phyloP scores from a whole-genome alignment of 805 yeast species.

The Pichia occidentalis region DNA sequence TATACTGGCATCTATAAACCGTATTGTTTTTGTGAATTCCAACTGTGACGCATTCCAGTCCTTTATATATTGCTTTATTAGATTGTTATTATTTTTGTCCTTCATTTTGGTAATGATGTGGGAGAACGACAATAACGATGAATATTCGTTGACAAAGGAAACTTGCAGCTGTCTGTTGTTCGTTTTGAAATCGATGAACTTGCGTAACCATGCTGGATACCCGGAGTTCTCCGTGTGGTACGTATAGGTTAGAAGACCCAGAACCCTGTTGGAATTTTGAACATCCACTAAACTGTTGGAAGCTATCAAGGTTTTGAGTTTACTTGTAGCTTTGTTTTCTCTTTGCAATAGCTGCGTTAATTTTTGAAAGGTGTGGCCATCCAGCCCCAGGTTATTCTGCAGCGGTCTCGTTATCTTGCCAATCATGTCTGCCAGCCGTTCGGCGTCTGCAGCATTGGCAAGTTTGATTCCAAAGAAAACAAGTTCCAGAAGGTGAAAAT shows the following conservation, averaged over 20 bases:
- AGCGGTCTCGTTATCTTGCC: no score
- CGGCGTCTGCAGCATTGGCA: no score
- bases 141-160: conserved; percentile 3
- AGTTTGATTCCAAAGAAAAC: no score
- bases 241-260: not conserved
- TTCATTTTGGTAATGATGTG: conserved; percentile 2
- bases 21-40: not conserved
- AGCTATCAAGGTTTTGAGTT: no score
- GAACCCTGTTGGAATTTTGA: conserved; percentile 4
- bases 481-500: no score
- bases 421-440: no score
- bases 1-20: not conserved
- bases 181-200: not conserved
- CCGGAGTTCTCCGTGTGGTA: not conserved
- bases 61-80: not conserved
- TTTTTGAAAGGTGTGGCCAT: no score
- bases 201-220: conserved; percentile 1
- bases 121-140: not conserved
- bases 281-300: not conserved
- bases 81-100: not conserved
- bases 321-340: no score
- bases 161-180: not conserved
- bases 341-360: no score
- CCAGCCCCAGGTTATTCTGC: no score
- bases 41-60: not conserved